Evolutionary conservation across 163 green algal species (phyloP).

Genomic region (Prototheca wickerhamii): DNA sequence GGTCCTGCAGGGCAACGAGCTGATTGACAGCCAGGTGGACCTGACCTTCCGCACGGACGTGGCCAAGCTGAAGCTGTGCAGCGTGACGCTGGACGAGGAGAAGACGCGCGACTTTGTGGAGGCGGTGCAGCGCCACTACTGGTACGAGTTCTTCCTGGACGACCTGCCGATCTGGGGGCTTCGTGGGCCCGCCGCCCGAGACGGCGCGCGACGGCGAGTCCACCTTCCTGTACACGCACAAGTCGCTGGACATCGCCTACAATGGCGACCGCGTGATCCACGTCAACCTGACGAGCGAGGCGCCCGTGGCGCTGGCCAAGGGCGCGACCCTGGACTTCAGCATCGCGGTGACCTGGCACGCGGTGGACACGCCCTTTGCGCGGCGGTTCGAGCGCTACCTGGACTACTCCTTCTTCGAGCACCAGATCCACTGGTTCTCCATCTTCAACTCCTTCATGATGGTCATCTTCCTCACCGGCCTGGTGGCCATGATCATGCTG

Average conservation of each 20-base stretch:
- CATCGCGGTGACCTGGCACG: conserved; percentile 76
- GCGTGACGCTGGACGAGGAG: conserved; percentile 42
- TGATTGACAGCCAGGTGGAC: conserved; percentile 86
- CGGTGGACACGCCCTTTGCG: conserved; percentile 59
- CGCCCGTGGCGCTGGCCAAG: conserved; percentile 48
- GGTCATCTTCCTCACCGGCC: conserved; percentile 93
- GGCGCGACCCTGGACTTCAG: conserved; percentile 78
- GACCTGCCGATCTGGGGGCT: conserved; percentile 89
- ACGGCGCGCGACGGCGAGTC: conserved; percentile 42
- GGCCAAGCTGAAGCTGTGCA: conserved; percentile 64
- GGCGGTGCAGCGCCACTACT: conserved; percentile 81
- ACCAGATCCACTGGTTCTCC: conserved; percentile 98
- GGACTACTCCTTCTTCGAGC: conserved; percentile 97
- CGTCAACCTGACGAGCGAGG: conserved; percentile 85
- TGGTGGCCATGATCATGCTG: conserved; percentile 96
- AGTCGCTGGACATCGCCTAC: conserved; percentile 87
- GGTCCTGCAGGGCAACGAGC: conserved; percentile 92
- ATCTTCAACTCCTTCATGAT: conserved; percentile 99
- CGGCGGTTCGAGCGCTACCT: conserved; percentile 92
- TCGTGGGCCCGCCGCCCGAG: conserved; percentile 69
- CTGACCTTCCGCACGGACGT: conserved; percentile 77
- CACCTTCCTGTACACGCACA: conserved; percentile 88
- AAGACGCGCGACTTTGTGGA: conserved; percentile 58
- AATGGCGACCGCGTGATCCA: conserved; percentile 89
- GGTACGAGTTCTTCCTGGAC: conserved; percentile 95